phyloP scores from a whole-genome alignment of 176 grass and related monocot genomes.

The Musa schizocarpa region DNA sequence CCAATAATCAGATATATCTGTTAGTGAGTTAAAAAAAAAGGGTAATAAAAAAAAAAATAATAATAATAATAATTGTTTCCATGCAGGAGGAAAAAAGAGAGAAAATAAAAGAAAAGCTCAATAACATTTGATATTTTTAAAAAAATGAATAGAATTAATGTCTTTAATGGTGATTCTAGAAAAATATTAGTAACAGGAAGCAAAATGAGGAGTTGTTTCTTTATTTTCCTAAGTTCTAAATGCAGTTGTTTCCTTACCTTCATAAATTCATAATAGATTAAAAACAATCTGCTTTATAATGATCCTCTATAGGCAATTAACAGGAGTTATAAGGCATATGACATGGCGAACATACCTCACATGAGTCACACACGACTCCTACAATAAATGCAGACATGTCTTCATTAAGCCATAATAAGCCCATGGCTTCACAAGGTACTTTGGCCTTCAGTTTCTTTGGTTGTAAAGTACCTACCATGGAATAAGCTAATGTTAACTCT shows the following conservation, averaged over 20 bases:
- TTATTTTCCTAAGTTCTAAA: background rate
- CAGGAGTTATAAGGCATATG: background rate
- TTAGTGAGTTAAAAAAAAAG: background rate
- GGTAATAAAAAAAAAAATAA: background rate
- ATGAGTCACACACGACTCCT: conserved; percentile 73
- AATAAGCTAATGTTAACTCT: background rate
- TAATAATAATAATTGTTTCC: too few relatives aligned
- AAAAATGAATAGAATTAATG: too few relatives aligned
- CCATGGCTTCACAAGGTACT: background rate
- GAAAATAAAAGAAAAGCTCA: too few relatives aligned
- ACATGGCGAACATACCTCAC: conserved; percentile 55
- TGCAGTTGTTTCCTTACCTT: too few relatives aligned
- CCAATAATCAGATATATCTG: conserved; percentile 72
- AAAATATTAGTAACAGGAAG: too few relatives aligned
- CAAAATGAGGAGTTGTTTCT: background rate
- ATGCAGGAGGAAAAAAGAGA: too few relatives aligned
- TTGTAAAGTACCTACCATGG: conserved; percentile 23
- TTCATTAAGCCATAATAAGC: background rate
- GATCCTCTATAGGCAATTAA: background rate
- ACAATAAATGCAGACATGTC: conserved; percentile 35
- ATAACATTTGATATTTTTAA: too few relatives aligned
- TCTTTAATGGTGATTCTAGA: too few relatives aligned
- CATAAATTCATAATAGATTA: background rate
- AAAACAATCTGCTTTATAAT: background rate
- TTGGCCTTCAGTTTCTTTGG: conserved; percentile 20